phyloP scores from a whole-genome alignment of 176 grass and related monocot genomes.

The Musa acuminata region DNA sequence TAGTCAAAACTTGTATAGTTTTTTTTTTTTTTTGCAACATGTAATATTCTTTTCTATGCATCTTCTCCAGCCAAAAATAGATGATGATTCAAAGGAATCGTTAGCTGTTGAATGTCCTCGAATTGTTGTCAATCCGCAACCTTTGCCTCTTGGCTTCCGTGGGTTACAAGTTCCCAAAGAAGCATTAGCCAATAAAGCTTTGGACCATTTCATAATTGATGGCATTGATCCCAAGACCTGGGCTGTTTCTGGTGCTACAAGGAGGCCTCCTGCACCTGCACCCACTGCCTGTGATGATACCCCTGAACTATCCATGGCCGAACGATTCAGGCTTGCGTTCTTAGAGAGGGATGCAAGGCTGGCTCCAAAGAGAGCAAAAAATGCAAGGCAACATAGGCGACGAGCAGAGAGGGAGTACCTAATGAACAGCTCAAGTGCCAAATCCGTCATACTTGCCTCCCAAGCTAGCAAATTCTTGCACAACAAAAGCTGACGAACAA shows the following conservation, averaged over 20 bases:
- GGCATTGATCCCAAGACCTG: constrained; percentile 84
- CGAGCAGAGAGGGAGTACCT: constrained; percentile 56
- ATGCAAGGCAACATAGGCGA: constrained; percentile 58
- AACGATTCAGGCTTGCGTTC: constrained; percentile 79
- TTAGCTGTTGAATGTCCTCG: constrained; percentile 62
- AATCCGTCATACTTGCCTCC: constrained; percentile 59
- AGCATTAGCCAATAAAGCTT: constrained; percentile 46
- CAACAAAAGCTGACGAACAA: constrained; percentile 23
- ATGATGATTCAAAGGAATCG: constrained; percentile 64
- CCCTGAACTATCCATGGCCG: constrained; percentile 45
- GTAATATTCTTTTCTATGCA: not conserved
- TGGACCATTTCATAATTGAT: constrained; percentile 53
- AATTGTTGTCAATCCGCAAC: constrained; percentile 57
- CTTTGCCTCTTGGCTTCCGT: constrained; percentile 35
- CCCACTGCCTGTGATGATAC: constrained; percentile 7
- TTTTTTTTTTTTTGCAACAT: not conserved
- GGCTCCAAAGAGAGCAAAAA: constrained; percentile 75
- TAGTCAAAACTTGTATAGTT: too few relatives aligned
- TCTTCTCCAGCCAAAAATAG: constrained; percentile 59
- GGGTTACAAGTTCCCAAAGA: constrained; percentile 46
- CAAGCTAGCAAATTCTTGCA: constrained; percentile 59
- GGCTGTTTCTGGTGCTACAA: constrained; percentile 38
- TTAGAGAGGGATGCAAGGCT: constrained; percentile 66
- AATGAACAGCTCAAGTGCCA: constrained; percentile 52
- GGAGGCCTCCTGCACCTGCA: not conserved